phyloP scores from a whole-genome alignment of 805 yeast genomes.

The Zygoascus flipseniorum region DNA sequence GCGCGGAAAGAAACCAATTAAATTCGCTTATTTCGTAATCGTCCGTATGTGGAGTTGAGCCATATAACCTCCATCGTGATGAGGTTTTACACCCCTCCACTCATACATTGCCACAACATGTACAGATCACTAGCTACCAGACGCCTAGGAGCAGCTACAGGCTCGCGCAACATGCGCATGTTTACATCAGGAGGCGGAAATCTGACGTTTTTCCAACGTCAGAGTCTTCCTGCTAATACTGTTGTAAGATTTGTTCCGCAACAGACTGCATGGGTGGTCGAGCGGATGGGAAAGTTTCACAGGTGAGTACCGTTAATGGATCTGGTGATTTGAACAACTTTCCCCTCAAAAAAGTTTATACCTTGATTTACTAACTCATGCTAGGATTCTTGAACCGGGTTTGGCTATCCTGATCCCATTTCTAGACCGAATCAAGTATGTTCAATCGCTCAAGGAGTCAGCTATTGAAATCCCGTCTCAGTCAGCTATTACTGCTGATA shows the following conservation, averaged over 20 bases:
- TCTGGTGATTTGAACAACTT: not conserved
- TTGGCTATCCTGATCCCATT: constrained; percentile 65
- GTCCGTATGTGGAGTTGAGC: not conserved
- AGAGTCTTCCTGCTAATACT: constrained; percentile 65
- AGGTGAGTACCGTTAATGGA: constrained; percentile 4
- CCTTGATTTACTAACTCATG: not conserved
- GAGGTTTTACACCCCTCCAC: not conserved
- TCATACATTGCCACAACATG: not conserved
- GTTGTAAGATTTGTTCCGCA: constrained; percentile 75
- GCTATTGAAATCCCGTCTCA: constrained; percentile 84
- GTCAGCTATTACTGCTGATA: constrained; percentile 78
- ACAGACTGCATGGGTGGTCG: constrained; percentile 86
- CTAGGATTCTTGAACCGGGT: constrained; percentile 60
- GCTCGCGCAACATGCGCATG: not conserved
- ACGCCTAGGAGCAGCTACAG: not conserved
- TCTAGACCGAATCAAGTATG: constrained; percentile 69
- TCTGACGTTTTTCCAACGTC: constrained; percentile 53
- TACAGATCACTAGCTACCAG: not conserved
- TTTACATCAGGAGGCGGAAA: constrained; percentile 2
- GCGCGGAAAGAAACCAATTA: no score
- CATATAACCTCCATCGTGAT: not conserved
- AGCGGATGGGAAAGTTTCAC: constrained; percentile 81
- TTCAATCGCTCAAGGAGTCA: constrained; percentile 71
- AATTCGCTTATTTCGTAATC: no score
- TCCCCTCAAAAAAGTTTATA: not conserved